Conservation (phyloP, 1,284 basidiomycete species). For the Laetiporus sulphureus region DNA sequence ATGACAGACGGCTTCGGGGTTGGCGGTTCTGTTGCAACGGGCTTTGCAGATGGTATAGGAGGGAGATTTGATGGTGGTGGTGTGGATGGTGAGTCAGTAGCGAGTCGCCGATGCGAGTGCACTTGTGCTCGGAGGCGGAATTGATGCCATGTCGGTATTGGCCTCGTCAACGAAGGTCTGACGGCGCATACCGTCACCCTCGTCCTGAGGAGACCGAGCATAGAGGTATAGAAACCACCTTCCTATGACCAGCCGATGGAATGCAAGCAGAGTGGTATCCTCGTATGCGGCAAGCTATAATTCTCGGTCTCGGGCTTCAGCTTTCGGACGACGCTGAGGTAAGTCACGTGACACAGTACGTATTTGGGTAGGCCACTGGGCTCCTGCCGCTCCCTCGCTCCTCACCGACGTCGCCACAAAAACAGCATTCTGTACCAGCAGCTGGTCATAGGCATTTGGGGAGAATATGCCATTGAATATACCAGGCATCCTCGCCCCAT, state of each 20-base stretch:
- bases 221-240: no score
- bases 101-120: neutral
- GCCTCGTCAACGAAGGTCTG: neutral
- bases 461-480: slow-evolving; percentile 66
- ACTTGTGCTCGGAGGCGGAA: no score
- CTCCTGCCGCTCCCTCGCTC: no score
- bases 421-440: no score
- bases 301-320: no score
- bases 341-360: no score
- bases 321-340: no score
- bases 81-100: neutral
- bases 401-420: no score
- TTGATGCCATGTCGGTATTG: neutral
- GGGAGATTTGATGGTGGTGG: neutral
- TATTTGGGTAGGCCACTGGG: no score
- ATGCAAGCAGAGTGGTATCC: no score
- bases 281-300: no score
- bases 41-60: slow-evolving; percentile 1
- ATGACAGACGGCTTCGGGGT: slow-evolving; percentile 30
- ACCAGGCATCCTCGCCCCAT: slow-evolving; percentile 68
- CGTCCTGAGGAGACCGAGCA: neutral
- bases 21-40: slow-evolving; percentile 7
- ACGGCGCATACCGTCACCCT: neutral
- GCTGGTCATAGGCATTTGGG: neutral
- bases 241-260: no score